Evolutionary conservation across 208 protist species (phyloP).

Genomic region (Acanthamoeba healyi): DNA sequence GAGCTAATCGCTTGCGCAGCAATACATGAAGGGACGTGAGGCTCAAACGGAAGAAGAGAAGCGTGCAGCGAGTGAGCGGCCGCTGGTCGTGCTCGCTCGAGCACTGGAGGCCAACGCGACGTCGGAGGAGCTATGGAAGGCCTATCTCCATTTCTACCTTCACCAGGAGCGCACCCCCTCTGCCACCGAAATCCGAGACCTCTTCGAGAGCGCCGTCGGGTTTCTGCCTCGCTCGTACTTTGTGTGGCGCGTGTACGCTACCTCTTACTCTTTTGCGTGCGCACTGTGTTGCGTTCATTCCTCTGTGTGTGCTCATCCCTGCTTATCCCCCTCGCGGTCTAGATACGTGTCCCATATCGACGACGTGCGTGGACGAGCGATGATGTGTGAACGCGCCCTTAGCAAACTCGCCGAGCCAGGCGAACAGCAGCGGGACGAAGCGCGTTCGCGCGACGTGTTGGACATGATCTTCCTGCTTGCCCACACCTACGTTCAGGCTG

Average conservation of each 20-base stretch:
- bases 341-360: neutral
- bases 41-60: neutral
- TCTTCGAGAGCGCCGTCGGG: conserved; percentile 22
- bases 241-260: conserved; percentile 12
- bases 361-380: neutral
- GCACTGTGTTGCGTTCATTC: neutral
- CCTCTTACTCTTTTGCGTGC: neutral
- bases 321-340: no score
- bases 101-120: conserved; percentile 21
- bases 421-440: neutral
- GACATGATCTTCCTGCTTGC: conserved; percentile 4
- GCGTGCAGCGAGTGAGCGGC: neutral
- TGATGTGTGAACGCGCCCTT: conserved; percentile 37
- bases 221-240: conserved; percentile 7
- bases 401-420: neutral
- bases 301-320: neutral
- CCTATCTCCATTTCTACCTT: conserved; percentile 52
- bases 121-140: conserved; percentile 39
- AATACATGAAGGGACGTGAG: no score
- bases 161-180: neutral
- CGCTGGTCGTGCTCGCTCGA: conserved; percentile 30
- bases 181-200: neutral
- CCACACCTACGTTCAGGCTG: conserved; percentile 32
- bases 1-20: no score
- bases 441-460: neutral